Evolutionary conservation across 192 early-diverging fungal genomes (phyloP).

Genomic region (Entophlyctis helioformis): DNA sequence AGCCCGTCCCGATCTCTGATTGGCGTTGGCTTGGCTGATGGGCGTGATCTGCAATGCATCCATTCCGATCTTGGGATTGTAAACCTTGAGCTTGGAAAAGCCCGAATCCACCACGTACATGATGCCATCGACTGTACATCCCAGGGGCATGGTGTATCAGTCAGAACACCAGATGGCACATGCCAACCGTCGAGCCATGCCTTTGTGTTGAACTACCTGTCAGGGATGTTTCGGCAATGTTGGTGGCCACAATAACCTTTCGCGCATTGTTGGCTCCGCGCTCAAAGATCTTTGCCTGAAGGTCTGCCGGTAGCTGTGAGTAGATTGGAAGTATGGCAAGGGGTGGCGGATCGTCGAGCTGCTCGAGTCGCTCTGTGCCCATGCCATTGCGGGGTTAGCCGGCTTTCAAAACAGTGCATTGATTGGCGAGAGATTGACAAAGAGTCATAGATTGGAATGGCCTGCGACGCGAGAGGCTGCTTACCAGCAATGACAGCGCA

Average conservation of each 20-base stretch:
- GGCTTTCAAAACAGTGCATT: too few relatives aligned
- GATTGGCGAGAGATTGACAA: background rate
- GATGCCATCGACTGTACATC: slow-evolving; percentile 68
- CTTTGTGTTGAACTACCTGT: too few relatives aligned
- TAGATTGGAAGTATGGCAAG: slow-evolving; percentile 86
- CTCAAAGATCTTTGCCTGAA: slow-evolving; percentile 94
- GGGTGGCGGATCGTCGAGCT: slow-evolving; percentile 66
- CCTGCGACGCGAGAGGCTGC: background rate
- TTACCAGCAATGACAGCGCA: slow-evolving; percentile 56
- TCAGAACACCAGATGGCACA: too few relatives aligned
- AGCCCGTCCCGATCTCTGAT: slow-evolving; percentile 90
- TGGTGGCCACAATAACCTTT: slow-evolving; percentile 96
- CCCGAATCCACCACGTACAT: slow-evolving; percentile 94
- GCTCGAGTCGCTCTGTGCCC: slow-evolving; percentile 56
- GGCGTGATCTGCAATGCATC: slow-evolving; percentile 89
- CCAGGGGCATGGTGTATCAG: slow-evolving; percentile 10
- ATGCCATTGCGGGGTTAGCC: too few relatives aligned
- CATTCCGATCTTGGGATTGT: slow-evolving; percentile 91
- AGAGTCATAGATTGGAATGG: background rate
- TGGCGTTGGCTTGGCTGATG: slow-evolving; percentile 90
- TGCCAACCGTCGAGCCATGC: too few relatives aligned
- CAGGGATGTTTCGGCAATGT: slow-evolving; percentile 95
- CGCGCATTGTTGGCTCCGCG: slow-evolving; percentile 67
- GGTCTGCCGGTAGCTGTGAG: slow-evolving; percentile 85
- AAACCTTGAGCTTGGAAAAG: slow-evolving; percentile 88